These are phyloP conservation scores for Gamsiella multidivaricata DNA, from an alignment of 192 early-diverging fungal genomes.

Conservation along the genomic window DNA sequence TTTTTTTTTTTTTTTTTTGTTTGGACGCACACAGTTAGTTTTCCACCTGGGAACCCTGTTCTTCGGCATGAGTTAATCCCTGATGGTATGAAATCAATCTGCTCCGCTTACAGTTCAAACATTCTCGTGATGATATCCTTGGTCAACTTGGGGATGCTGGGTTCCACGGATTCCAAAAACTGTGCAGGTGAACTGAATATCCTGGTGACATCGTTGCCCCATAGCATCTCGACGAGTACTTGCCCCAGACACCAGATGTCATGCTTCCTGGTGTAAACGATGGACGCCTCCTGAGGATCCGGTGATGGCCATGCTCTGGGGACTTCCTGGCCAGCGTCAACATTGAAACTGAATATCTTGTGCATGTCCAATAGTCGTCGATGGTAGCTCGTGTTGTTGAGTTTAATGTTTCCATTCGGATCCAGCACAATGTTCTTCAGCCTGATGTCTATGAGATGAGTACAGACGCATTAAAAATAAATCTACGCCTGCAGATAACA, in stretches of 20 bases:
- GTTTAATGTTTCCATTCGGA: constrained; percentile 62
- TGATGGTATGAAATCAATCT: too few species aligned
- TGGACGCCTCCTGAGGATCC: constrained; percentile 69
- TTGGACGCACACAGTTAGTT: too few species aligned
- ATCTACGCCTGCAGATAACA: too few species aligned
- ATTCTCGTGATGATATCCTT: constrained; percentile 64
- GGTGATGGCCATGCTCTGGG: constrained; percentile 60
- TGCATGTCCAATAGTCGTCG: constrained; percentile 65
- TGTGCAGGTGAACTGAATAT: constrained; percentile 62
- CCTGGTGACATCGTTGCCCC: constrained; percentile 68
- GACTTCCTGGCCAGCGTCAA: constrained; percentile 24
- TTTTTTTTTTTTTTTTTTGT: background rate
- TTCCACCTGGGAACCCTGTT: too few species aligned
- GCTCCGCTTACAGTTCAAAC: constrained; percentile 58
- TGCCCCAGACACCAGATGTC: constrained; percentile 81
- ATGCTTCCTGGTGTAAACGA: constrained; percentile 74
- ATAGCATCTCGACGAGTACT: constrained; percentile 76
- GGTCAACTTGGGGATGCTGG: constrained; percentile 63
- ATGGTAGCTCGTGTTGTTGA: constrained; percentile 74
- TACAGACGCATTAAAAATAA: background rate
- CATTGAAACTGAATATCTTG: constrained; percentile 28
- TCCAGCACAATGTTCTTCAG: constrained; percentile 59
- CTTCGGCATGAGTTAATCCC: too few species aligned
- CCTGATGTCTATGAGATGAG: constrained; percentile 48
- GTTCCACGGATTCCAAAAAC: constrained; percentile 60